A percentile compares a stretch with the other conserved stretches of the same genome.
phyloP scores from a whole-genome alignment of 2,329 filamentous ascomycete species.

The Raffaelea ambrosiae region DNA sequence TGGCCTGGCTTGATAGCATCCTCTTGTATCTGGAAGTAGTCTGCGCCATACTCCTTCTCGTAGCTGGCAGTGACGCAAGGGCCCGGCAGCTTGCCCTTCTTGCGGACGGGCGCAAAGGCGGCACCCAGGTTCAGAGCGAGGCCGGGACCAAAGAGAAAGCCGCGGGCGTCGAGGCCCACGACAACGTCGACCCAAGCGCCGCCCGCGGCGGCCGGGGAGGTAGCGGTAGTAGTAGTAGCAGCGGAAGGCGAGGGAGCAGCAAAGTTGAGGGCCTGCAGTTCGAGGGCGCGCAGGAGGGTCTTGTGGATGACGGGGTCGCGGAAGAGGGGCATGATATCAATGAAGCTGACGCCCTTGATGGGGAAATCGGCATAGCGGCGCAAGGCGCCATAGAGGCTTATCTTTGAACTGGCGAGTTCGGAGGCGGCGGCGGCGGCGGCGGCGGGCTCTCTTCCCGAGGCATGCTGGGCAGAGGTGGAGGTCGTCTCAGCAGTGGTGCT shows the following conservation, averaged over 20 bases:
- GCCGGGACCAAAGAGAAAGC: slow-evolving; percentile 89
- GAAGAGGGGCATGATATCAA: slow-evolving; percentile 97
- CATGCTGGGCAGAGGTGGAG: slow-evolving; percentile 37
- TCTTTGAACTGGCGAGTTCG: slow-evolving; percentile 60
- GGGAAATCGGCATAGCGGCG: slow-evolving; percentile 91
- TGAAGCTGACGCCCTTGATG: slow-evolving; percentile 84
- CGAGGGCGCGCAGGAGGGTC: slow-evolving; percentile 72
- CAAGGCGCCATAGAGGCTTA: slow-evolving; percentile 63
- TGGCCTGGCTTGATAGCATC: slow-evolving; percentile 78
- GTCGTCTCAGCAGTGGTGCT: slow-evolving; percentile 13
- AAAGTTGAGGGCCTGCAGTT: slow-evolving; percentile 68
- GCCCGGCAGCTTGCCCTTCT: slow-evolving; percentile 92
- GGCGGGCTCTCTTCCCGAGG: slow-evolving; percentile 56
- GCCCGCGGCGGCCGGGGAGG: slow-evolving; percentile 28
- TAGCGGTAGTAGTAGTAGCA: slow-evolving; percentile 9
- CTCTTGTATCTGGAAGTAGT: slow-evolving; percentile 92
- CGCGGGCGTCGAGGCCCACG: slow-evolving; percentile 86
- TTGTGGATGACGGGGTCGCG: slow-evolving; percentile 65
- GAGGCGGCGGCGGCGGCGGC: slow-evolving; percentile 51
- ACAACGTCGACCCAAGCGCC: slow-evolving; percentile 70
- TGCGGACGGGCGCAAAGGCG: slow-evolving; percentile 86
- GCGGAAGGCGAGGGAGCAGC: neutral
- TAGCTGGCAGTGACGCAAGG: slow-evolving; percentile 77
- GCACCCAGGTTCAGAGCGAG: slow-evolving; percentile 77
- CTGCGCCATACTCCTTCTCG: slow-evolving; percentile 92